phyloP scores from a whole-genome alignment of 208 protist species.

The Trypanosoma platydactyli region DNA sequence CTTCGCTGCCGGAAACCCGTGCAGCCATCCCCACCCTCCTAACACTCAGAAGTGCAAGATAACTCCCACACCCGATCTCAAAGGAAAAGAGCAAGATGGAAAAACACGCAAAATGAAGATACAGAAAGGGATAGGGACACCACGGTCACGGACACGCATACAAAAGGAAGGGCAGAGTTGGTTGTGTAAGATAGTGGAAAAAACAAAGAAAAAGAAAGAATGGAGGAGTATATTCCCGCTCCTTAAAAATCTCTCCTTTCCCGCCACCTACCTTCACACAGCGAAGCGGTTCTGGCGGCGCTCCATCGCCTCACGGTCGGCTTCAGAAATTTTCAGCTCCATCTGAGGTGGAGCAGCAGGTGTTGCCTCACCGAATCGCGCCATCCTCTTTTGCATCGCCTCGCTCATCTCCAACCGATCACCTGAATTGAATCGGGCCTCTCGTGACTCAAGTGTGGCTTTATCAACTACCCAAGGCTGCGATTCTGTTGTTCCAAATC shows the following conservation, averaged over 20 bases:
- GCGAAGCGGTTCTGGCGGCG: slow-evolving; percentile 52
- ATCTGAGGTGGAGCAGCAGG: not conserved
- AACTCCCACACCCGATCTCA: too few relatives aligned
- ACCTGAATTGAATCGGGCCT: slow-evolving; percentile 52
- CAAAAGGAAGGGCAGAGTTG: too few relatives aligned
- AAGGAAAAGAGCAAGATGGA: too few relatives aligned
- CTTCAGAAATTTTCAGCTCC: slow-evolving; percentile 39
- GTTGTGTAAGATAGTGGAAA: not conserved
- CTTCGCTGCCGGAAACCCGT: too few relatives aligned
- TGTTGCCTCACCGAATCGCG: slow-evolving; percentile 27
- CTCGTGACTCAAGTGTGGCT: slow-evolving; percentile 59
- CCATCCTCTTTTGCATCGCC: slow-evolving; percentile 29
- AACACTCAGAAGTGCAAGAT: not conserved
- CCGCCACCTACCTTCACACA: not conserved
- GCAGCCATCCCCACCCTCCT: not conserved
- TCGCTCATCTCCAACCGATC: slow-evolving; percentile 19
- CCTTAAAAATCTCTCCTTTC: not conserved
- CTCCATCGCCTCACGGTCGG: slow-evolving; percentile 45
- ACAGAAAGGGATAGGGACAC: too few relatives aligned
- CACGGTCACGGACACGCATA: too few relatives aligned
- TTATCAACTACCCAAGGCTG: slow-evolving; percentile 46
- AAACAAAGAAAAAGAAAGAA: slow-evolving; percentile 12
- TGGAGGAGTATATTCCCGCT: not conserved
- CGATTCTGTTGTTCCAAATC: slow-evolving; percentile 26
- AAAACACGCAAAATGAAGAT: too few relatives aligned